Percentiles rank a stretch among this genome's conserved stretches.
phyloP scores from a whole-genome alignment of 139 green algal genomes.

The Chlamydomonas incerta region DNA sequence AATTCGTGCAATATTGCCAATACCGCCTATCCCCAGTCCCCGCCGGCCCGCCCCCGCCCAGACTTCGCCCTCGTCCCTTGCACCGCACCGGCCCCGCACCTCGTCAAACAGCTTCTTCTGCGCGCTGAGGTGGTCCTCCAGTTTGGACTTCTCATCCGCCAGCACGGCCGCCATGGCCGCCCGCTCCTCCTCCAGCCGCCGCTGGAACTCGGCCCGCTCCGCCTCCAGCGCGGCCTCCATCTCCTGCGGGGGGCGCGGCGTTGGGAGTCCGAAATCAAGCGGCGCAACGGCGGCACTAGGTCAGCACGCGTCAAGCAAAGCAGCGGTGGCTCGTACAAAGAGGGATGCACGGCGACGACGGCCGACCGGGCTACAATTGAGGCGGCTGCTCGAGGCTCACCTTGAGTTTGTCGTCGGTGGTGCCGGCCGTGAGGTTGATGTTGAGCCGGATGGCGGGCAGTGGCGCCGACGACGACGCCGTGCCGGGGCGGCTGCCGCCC shows the following conservation, averaged over 20 bases:
- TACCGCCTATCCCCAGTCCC: no score
- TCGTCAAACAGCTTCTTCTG: constrained; percentile 44
- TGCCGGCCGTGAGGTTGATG: constrained; percentile 22
- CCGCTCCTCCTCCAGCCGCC: constrained; percentile 40
- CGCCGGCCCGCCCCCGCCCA: no score
- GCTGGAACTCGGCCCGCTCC: constrained; percentile 37
- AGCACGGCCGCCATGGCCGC: constrained; percentile 29
- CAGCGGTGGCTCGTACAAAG: no score
- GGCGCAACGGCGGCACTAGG: no score
- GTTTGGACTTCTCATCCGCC: constrained; percentile 16
- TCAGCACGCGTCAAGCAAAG: not conserved
- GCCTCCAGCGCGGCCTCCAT: constrained; percentile 42
- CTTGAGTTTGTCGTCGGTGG: constrained; percentile 20
- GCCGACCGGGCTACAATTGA: no score
- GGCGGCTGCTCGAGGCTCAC: no score
- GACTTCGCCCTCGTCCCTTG: no score
- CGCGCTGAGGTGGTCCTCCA: constrained; percentile 20
- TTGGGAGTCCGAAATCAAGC: no score
- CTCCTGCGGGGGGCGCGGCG: not conserved
- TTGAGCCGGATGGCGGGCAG: constrained; percentile 35
- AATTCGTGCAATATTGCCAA: no score
- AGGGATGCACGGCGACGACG: no score
- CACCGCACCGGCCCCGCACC: no score
- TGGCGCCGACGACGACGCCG: not conserved
- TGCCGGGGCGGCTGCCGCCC: constrained; percentile 8